phyloP scores from a whole-genome alignment of 1,284 basidiomycete genomes.

The Puccinia coronata region DNA sequence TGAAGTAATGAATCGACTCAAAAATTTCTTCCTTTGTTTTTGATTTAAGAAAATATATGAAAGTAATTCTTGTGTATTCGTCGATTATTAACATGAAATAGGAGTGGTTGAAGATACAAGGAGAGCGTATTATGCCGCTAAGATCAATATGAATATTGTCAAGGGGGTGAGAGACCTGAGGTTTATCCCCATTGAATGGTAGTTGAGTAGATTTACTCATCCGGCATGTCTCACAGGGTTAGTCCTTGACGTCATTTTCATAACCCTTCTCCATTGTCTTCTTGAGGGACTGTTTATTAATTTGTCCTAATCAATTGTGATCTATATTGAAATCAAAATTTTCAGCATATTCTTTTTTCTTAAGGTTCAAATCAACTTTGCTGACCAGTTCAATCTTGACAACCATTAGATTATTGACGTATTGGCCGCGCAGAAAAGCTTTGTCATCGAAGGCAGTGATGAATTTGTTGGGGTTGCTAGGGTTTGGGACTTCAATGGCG shows the following conservation, averaged over 20 bases:
- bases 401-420: conserved; percentile 1
- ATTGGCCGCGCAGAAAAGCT: background rate
- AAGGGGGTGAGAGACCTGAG: background rate
- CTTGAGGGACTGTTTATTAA: background rate
- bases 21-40: conserved; percentile 24
- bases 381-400: conserved; percentile 19
- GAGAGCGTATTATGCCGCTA: background rate
- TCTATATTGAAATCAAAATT: background rate
- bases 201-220: background rate
- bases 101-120: background rate
- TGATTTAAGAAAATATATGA: background rate
- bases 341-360: background rate
- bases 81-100: conserved; percentile 6
- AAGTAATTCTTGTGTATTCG: background rate
- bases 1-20: background rate
- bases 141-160: conserved; percentile 24
- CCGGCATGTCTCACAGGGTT: background rate
- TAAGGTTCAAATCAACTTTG: background rate
- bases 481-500: background rate
- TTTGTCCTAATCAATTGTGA: conserved; percentile 26
- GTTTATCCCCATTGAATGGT: background rate
- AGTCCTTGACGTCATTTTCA: background rate
- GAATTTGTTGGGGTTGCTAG: background rate
- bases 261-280: background rate
- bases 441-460: background rate